Base-by-base conservation (phyloP, 2,329 filamentous ascomycete genomes). In the Colletotrichum theobromicola region DNA sequence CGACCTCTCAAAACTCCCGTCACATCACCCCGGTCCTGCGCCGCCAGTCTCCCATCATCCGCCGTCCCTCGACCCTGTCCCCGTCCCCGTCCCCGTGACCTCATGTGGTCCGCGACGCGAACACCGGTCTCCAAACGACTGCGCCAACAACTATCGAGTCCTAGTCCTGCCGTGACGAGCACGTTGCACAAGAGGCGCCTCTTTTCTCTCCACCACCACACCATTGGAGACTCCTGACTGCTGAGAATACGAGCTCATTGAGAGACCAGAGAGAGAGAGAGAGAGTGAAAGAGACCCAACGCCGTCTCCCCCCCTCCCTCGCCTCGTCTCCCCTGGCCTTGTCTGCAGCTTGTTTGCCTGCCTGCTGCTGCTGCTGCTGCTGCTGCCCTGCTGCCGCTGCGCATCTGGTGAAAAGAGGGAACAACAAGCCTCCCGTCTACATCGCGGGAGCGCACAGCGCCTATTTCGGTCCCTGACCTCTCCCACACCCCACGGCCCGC, bases 151-250 rank as follows among this genome's bases (percentile, higher is more conserved):
- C 77, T 78, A 76, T 77, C 76, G 69, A 75, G 55, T 71, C 67
- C 60, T 67, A 46, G 55, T 75, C 71, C 60, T 70, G 67, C 71
- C 53, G 74, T 74, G 63, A 70, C 75, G 60, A 76, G 62, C 71
- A 76, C 75, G 81, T 84, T 76, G 77, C 79, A 84, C 82, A 80
- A 78, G 77, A 70, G 79, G 79, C 79, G 80, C 79, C 79, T 77
- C 78, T 77, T 77, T 76, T 75, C 79, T 78, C 76, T 80, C 78
- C 79, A 76, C 76, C 72, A 75, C 77, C 77, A 79, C 75, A 78
- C 79, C 78, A 83, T 84, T 83, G 81, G 80, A 79, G 77, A 77
- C 65, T 75, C 76, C 75, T 78, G 73, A 77, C 73, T 77, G 77
- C 78, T 78, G 78, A 79, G 75, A 81, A 83, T 84, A 83, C 83